Conservation (phyloP, 176 grass and related monocot genomes). For the Aegilops tauschii region DNA sequence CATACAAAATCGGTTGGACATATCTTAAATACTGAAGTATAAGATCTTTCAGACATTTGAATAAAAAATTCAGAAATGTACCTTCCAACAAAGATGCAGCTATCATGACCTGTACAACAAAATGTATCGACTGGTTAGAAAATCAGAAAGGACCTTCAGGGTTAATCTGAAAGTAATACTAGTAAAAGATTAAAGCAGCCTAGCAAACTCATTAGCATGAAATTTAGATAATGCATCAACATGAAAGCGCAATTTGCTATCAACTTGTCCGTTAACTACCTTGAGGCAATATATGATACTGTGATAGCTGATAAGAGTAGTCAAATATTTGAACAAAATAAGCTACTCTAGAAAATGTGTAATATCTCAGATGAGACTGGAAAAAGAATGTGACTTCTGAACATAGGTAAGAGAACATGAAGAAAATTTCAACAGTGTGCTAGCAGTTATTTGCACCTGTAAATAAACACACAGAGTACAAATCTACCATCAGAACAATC, state of each 20-base stretch:
- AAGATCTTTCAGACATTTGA: background rate
- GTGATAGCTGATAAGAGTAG: background rate
- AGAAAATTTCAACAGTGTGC: background rate
- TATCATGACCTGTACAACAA: conserved; percentile 73
- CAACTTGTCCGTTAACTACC: background rate
- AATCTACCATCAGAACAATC: background rate
- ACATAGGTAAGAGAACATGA: background rate
- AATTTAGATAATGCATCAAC: background rate
- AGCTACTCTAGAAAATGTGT: background rate
- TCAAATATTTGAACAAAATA: conserved; percentile 8
- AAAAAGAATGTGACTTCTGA: background rate
- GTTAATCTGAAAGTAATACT: background rate
- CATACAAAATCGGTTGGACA: background rate
- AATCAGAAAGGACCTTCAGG: background rate
- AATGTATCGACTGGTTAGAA: conserved; percentile 1
- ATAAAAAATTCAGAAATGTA: conserved; percentile 31
- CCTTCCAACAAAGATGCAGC: conserved; percentile 90
- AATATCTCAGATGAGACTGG: background rate
- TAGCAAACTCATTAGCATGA: conserved; percentile 1
- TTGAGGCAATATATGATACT: background rate
- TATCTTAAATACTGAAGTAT: too few relatives aligned
- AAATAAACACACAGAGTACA: background rate
- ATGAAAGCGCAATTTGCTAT: background rate
- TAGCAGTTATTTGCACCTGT: background rate
- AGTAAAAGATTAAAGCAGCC: background rate